Evolutionary conservation across 2,329 filamentous ascomycete species (phyloP).

Genomic region (Cercospora canescens): DNA sequence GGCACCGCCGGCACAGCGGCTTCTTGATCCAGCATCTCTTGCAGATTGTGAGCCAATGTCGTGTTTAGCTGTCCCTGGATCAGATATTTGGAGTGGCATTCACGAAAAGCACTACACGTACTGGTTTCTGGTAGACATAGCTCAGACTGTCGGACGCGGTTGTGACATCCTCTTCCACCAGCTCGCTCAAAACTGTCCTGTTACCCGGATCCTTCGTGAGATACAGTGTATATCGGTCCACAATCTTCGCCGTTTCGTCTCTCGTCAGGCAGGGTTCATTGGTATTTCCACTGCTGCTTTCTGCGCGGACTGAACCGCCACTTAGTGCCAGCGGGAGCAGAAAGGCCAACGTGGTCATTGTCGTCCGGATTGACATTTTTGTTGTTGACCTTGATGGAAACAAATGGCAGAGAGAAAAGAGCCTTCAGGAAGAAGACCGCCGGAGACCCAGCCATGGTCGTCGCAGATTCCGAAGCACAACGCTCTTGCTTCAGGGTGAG

Average conservation of each 20-base stretch:
- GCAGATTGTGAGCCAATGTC: slow-evolving; percentile 12
- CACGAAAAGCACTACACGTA: not conserved
- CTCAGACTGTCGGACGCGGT: slow-evolving; percentile 15
- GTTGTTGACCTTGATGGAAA: slow-evolving; percentile 6
- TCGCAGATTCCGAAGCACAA: not conserved
- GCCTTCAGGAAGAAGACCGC: slow-evolving; percentile 14
- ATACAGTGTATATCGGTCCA: slow-evolving; percentile 6
- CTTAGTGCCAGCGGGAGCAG: slow-evolving; percentile 10
- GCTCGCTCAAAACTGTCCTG: not conserved
- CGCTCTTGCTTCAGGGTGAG: not conserved
- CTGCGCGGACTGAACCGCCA: slow-evolving; percentile 5
- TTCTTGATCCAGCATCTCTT: slow-evolving; percentile 23
- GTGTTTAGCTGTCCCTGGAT: slow-evolving; percentile 13
- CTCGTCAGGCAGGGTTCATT: slow-evolving; percentile 8
- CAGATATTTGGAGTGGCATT: not conserved
- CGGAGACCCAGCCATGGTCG: slow-evolving; percentile 13
- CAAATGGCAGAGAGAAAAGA: slow-evolving; percentile 16
- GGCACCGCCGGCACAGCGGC: slow-evolving; percentile 11
- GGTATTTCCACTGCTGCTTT: slow-evolving; percentile 4
- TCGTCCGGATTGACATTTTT: not conserved
- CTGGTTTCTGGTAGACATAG: slow-evolving; percentile 13
- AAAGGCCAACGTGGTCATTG: slow-evolving; percentile 1
- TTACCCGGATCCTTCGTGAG: slow-evolving; percentile 11
- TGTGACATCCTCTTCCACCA: slow-evolving; percentile 11
- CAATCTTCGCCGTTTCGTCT: slow-evolving; percentile 5